Base-by-base conservation (phyloP, 1,284 basidiomycete genomes). In the Phellinidium pouzarii region DNA sequence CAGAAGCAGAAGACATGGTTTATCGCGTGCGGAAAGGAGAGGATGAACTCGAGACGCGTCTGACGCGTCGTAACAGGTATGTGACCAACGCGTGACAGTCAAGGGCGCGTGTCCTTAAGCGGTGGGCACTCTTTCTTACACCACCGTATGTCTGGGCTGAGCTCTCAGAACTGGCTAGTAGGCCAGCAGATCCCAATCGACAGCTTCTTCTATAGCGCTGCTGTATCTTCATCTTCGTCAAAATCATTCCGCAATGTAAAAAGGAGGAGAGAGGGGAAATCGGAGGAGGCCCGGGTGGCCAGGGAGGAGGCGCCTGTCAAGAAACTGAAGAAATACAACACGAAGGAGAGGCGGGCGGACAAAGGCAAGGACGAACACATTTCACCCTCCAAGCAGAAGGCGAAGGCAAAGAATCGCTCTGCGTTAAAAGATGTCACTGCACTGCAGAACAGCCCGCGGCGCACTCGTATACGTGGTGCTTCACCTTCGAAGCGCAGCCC, bases 351-450 rank as follows among this genome's bases (percentile, higher is more conserved):
- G 25, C n/a, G 4, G n/a, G n/a, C n/a, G n/a, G n/a, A n/a, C n/a
- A n/a, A n/a, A n/a, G n/a, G 26, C 25, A 23, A 29, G 25, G 31
- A 25, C 12, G n/a, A 37, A 26, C 14, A 12, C 14, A 17, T 26
- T 38, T n/a, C 7, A 9, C n/a, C 17, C 25, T 17, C 8, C 25
- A 23, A n/a, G 37, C n/a, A 48, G 19, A 45, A 27, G 25, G 9
- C 36, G 7, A 6, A 38, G 4, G 25, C 17, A 26, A 47, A 41
- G 4, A 27, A 14, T 7, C 50, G 50, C 22, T 17, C 7, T 20
- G 42, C 50, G 8, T 26, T 52, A n/a, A 23, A 29, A 8, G 50
- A 46, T 17, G 38, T 52, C 25, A 52, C 50, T n/a, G 20, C 44
- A 3, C 25, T 25, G 37, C 42, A 52, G 29, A 51, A 51, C 23